Conservation (phyloP, 306 rosid species). For the Ormosia semicastrata region DNA sequence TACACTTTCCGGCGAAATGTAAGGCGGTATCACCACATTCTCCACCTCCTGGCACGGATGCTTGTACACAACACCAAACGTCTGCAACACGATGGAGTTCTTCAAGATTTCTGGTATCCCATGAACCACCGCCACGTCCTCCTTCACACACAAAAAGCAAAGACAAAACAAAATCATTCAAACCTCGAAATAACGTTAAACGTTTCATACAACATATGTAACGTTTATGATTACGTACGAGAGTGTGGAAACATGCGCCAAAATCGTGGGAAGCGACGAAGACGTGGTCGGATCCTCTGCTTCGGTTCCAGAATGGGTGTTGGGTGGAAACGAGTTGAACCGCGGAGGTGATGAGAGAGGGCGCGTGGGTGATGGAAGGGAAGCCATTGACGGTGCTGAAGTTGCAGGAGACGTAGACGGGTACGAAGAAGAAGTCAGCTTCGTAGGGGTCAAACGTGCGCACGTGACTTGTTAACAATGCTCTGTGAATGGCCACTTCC, state of each 20-base stretch:
- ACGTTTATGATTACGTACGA: constrained; percentile 38
- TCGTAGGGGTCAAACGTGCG: constrained; percentile 64
- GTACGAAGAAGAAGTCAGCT: constrained; percentile 90
- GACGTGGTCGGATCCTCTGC: constrained; percentile 66
- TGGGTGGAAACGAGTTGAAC: constrained; percentile 39
- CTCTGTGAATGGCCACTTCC: constrained; percentile 79
- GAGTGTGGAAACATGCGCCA: constrained; percentile 71
- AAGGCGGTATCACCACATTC: constrained; percentile 71
- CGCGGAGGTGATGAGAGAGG: constrained; percentile 61
- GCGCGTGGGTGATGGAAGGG: constrained; percentile 77
- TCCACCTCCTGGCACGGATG: constrained; percentile 80
- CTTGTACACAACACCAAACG: constrained; percentile 56
- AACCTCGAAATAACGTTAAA: neutral
- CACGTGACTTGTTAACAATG: constrained; percentile 56
- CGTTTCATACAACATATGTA: no score
- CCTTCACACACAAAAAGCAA: constrained; percentile 30
- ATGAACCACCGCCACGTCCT: constrained; percentile 56
- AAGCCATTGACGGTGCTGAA: constrained; percentile 83
- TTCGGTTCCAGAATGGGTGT: constrained; percentile 63
- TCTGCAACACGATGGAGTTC: constrained; percentile 65
- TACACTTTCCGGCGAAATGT: constrained; percentile 48
- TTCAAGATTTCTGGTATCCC: constrained; percentile 59
- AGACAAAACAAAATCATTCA: neutral
- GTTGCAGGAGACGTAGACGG: constrained; percentile 90
- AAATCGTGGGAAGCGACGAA: constrained; percentile 82